These are phyloP conservation scores for Fusarium pseudograminearum DNA, from an alignment of 2,329 filamentous ascomycete species.

Conservation along the genomic window DNA sequence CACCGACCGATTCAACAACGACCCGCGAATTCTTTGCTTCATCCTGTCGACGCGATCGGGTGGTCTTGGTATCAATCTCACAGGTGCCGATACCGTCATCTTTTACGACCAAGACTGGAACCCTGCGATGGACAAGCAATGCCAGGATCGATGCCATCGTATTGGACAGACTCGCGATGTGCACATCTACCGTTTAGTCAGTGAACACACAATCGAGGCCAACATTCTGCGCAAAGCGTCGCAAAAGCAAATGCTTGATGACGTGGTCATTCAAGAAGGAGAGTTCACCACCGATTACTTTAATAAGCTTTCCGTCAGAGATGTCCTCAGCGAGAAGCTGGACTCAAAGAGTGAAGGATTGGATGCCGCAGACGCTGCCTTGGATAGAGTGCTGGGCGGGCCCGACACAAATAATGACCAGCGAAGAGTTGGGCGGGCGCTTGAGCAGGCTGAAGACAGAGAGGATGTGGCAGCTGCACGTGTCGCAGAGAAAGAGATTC, in stretches of 20 bases:
- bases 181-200: conserved; percentile 95
- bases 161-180: conserved; percentile 98
- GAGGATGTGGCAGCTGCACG: conserved; percentile 92
- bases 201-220: conserved; percentile 95
- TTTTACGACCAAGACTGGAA: conserved; percentile 99
- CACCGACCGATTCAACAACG: conserved; percentile 96
- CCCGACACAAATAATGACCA: conserved; percentile 71
- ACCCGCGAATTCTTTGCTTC: conserved; percentile 91
- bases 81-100: conserved; percentile 96
- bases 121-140: conserved; percentile 99
- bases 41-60: conserved; percentile 95
- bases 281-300: conserved; percentile 98
- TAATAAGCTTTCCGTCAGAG: conserved; percentile 79
- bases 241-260: conserved; percentile 97
- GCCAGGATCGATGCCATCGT: conserved; percentile 95
- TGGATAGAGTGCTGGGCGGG: conserved; percentile 84
- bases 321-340: conserved; percentile 72
- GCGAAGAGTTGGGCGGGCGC: conserved; percentile 73
- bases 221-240: conserved; percentile 97
- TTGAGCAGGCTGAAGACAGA: conserved; percentile 91
- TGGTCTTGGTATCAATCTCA: conserved; percentile 95
- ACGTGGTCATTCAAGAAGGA: conserved; percentile 97
- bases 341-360: conserved; percentile 64
- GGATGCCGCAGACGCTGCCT: conserved; percentile 81
- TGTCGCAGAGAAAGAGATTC: conserved; percentile 88